Evolutionary conservation across 148 eudicot species (phyloP).

Genomic region (Chenopodium berlandieri): DNA sequence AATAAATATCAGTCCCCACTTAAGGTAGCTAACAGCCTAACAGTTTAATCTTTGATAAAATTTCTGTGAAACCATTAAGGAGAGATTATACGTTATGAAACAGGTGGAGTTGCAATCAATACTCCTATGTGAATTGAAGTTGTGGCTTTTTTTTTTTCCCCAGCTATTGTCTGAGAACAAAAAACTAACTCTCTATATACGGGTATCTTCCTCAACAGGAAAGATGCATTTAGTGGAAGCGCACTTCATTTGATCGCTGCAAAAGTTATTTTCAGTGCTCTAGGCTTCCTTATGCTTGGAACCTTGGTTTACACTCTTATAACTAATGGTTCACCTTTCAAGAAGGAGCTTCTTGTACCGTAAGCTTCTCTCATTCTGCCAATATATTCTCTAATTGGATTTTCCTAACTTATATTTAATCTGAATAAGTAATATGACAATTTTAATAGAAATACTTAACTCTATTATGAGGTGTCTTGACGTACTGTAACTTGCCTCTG

Average conservation of each 20-base stretch:
- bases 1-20: not conserved
- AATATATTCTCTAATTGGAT: not conserved
- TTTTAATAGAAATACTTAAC: not conserved
- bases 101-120: not conserved
- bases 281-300: conserved; percentile 70
- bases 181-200: not conserved
- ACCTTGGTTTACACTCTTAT: conserved; percentile 56
- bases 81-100: not conserved
- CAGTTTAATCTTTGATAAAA: not conserved
- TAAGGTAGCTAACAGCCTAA: not conserved
- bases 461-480: not conserved
- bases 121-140: not conserved
- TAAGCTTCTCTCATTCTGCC: conserved; percentile 32
- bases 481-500: not conserved
- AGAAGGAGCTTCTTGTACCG: conserved; percentile 55
- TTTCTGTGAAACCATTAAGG: not conserved
- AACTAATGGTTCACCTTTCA: conserved; percentile 70
- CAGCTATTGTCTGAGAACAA: not conserved
- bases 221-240: conserved; percentile 35
- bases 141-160: not conserved
- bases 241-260: conserved; percentile 44
- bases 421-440: not conserved
- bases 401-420: not conserved
- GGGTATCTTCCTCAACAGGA: conserved; percentile 36
- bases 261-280: conserved; percentile 45